phyloP scores from a whole-genome alignment of 257 asterid species.

The Schizonepeta tenuifolia region DNA sequence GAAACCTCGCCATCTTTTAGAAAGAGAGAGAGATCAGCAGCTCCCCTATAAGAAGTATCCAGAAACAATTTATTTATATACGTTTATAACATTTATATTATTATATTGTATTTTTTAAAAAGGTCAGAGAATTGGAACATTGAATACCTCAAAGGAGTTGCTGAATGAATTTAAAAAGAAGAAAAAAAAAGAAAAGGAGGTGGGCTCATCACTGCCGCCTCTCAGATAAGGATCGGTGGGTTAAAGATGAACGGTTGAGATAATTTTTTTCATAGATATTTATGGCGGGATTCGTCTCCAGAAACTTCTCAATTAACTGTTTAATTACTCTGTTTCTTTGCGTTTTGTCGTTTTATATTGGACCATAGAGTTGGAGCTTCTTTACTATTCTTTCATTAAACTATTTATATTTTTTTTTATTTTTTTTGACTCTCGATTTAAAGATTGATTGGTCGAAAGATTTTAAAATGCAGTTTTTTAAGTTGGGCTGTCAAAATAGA shows the following conservation, averaged over 20 bases:
- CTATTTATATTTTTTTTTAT: not conserved
- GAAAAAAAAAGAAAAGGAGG: not conserved
- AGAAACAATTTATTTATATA: constrained; percentile 15
- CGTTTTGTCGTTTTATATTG: not conserved
- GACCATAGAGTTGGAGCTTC: not conserved
- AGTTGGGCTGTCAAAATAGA: not conserved
- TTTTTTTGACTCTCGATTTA: not conserved
- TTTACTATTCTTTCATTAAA: not conserved
- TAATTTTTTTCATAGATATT: constrained; percentile 34
- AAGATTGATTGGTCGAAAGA: not conserved
- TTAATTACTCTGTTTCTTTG: not conserved
- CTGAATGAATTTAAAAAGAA: not conserved
- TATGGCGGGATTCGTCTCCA: constrained; percentile 36
- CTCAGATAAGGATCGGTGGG: constrained; percentile 16
- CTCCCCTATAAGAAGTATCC: constrained; percentile 32
- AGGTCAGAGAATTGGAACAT: constrained; percentile 21
- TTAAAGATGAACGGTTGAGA: constrained; percentile 35
- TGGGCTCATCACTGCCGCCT: constrained; percentile 1
- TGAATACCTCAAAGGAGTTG: constrained; percentile 17
- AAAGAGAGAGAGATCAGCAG: not conserved
- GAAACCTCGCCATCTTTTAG: constrained; percentile 16
- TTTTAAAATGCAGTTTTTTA: not conserved
- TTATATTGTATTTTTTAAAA: not conserved
- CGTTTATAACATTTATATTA: not conserved
- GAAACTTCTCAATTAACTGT: constrained; percentile 38